These are phyloP conservation scores for Aspergillus chevalieri DNA, from an alignment of 2,329 filamentous ascomycete genomes.

Conservation along the genomic window DNA sequence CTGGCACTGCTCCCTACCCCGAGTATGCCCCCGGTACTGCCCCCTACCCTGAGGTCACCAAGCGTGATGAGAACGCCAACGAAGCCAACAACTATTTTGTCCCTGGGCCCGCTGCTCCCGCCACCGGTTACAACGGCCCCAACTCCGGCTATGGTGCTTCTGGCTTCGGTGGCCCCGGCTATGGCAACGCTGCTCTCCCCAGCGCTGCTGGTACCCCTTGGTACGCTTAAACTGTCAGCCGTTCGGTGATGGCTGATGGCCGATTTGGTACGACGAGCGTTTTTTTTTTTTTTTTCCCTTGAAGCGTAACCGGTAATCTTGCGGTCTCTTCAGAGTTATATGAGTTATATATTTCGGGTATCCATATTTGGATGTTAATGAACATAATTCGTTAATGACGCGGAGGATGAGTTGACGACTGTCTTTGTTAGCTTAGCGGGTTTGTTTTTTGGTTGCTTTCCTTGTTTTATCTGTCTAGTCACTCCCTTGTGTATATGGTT, in stretches of 20 bases:
- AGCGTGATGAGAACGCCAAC: background rate
- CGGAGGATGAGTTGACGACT: background rate
- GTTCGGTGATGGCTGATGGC: too few relatives aligned
- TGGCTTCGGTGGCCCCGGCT: too few relatives aligned
- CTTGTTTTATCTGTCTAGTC: background rate
- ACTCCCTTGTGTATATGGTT: background rate
- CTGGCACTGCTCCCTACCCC: background rate
- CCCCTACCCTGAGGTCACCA: background rate
- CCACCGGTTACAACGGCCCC: too few relatives aligned
- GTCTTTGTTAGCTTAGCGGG: background rate
- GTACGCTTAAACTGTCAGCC: too few relatives aligned
- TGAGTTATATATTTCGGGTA: background rate
- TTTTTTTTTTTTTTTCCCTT: too few relatives aligned
- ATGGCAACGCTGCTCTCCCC: too few relatives aligned
- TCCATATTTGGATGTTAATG: background rate
- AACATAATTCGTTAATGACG: background rate
- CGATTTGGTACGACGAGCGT: too few relatives aligned
- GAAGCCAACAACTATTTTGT: background rate
- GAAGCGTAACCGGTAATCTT: background rate
- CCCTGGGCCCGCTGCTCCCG: background rate
- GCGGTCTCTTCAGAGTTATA: background rate
- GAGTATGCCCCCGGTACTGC: background rate
- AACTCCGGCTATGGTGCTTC: too few relatives aligned
- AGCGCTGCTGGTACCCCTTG: too few relatives aligned
- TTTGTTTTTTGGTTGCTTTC: background rate